These are phyloP conservation scores for Globisporangium splendens DNA, from an alignment of 352 stramenopile genomes.

Conservation along the genomic window DNA sequence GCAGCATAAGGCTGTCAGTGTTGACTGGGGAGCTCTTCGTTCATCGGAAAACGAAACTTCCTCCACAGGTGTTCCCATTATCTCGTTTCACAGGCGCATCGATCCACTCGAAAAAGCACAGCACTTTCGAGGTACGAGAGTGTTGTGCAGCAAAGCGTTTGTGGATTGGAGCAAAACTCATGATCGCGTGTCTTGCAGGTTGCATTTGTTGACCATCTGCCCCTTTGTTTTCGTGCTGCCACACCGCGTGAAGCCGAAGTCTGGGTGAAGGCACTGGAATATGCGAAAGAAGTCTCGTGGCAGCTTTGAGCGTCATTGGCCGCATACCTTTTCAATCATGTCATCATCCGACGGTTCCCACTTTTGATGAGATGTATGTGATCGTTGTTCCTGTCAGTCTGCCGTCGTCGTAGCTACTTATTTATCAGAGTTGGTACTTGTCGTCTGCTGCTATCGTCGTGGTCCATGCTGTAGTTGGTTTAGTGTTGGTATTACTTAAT, in stretches of 20 bases:
- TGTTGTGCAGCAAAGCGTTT: neutral
- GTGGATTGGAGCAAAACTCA: neutral
- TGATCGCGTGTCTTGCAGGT: conserved; percentile 8
- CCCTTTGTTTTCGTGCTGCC: conserved; percentile 20
- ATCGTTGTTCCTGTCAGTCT: neutral
- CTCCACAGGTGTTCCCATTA: conserved; percentile 15
- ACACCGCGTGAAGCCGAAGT: conserved; percentile 17
- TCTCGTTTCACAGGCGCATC: conserved; percentile 22
- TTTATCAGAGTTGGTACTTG: neutral
- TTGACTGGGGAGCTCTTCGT: conserved; percentile 23
- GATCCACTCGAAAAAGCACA: conserved; percentile 18
- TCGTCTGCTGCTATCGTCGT: neutral
- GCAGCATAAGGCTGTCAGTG: conserved; percentile 22
- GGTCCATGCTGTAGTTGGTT: neutral
- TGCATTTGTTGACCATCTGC: conserved; percentile 21
- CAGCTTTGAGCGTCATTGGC: conserved; percentile 7
- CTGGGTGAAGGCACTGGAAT: conserved; percentile 28
- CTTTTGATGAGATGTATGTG: neutral
- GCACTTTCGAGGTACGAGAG: conserved; percentile 20
- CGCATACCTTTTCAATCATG: neutral
- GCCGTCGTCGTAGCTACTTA: neutral
- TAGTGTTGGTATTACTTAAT: neutral
- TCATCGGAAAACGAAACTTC: conserved; percentile 19
- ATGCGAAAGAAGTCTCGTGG: conserved; percentile 32
- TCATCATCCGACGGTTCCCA: neutral